Base-by-base conservation (phyloP, 345 rosid genomes). In the Viola odorata region DNA sequence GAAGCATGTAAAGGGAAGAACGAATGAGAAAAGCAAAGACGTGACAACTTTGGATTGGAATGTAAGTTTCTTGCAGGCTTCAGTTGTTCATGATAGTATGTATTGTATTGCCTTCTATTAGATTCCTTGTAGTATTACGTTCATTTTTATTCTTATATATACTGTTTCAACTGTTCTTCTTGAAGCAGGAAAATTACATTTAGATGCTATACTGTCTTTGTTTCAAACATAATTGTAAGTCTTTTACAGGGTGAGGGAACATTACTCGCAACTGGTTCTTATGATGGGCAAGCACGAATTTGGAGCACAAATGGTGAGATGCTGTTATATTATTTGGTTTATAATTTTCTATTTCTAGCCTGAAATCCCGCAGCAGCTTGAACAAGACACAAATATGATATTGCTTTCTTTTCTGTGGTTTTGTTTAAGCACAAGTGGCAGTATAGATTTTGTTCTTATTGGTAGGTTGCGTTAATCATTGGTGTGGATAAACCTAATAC, bases 1-100 rank as follows among this genome's bases (percentile, higher is more conserved):
- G 85, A 86, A 85, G 77, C 99, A 95, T 73, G 94, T 90, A 44
- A 95, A 86, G 79, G 98, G 96, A 74, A 84, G 82, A 73, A 88
- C 92, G 47, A 91, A 84, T 66, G 99, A 95, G 80, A 95, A 95
- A 82, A 91, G 95, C 82, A 91, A 91, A 77, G 99, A 95, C 68
- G 98, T 95, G 57, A 95, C 99, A 8, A 91, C 99, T 40, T 89
- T 95, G 51, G 99, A 95, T 78, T 95, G 99, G 99, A 95, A 91
- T 82, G 99, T 95, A 73, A 88, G 99, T 50, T 68, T 72, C 45
- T 52, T 69, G 37, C 45, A 37, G 56, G 45, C 37, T 61, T 54
- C 15, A 12, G 6, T 62, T 51, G 4, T 45, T 16, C 8, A 52
- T 42, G 38, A 62, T 52, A 16, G 9, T 23, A 23, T 23, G 32